Percentiles rank a stretch among this genome's conserved stretches.
phyloP scores from a whole-genome alignment of 164 flowering plant species.

The Tetracentron sinense region DNA sequence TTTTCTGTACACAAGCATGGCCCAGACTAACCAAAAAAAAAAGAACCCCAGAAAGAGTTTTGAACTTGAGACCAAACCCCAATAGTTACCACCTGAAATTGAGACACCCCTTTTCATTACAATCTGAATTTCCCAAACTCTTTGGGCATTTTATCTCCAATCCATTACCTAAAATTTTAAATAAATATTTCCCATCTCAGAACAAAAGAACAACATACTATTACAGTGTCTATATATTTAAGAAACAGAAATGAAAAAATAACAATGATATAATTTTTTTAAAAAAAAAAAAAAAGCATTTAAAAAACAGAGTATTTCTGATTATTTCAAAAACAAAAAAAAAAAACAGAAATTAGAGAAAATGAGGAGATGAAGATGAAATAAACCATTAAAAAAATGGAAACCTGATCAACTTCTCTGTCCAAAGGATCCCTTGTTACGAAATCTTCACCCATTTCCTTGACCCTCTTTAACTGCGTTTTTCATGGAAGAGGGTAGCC shows the following conservation, averaged over 20 bases:
- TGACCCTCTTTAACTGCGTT: neutral
- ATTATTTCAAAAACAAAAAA: neutral
- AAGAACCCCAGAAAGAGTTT: too few relatives aligned
- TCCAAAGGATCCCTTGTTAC: constrained; percentile 22
- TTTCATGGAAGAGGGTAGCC: constrained; percentile 16
- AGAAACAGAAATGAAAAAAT: neutral
- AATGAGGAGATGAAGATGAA: constrained; percentile 2
- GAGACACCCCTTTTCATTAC: too few relatives aligned
- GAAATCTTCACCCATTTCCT: constrained; percentile 34
- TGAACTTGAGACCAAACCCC: too few relatives aligned
- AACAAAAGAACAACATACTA: neutral
- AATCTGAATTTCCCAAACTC: too few relatives aligned
- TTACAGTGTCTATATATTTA: neutral
- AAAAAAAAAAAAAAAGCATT: neutral
- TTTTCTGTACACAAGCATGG: too few relatives aligned
- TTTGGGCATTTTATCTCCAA: neutral
- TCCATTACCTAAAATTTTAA: too few relatives aligned
- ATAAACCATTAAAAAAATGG: neutral
- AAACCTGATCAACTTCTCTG: constrained; percentile 50
- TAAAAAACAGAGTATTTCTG: neutral
- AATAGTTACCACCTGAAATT: too few relatives aligned
- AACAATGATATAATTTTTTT: neutral
- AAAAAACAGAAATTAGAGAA: neutral
- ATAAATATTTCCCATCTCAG: neutral
- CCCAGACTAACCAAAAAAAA: too few relatives aligned